Evolutionary conservation across 352 stramenopile species (phyloP).

Genomic region (Salisapilia sapeloensis): DNA sequence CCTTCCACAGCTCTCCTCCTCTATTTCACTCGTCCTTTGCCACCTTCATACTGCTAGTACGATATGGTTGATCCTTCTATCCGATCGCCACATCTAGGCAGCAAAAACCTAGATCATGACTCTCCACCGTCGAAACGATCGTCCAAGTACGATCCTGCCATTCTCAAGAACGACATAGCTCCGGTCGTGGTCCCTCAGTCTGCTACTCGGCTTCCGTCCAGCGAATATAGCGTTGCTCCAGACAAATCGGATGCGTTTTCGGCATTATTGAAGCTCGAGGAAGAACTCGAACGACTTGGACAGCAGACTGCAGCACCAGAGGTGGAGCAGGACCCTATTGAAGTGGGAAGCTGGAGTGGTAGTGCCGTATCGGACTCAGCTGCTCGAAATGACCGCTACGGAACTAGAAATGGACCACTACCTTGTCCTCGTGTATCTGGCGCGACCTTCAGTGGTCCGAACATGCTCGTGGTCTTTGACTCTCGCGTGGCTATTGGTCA

Average conservation of each 20-base stretch:
- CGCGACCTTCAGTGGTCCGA: conserved; percentile 67
- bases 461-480: conserved; percentile 75
- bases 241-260: conserved; percentile 24
- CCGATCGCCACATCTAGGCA: no score
- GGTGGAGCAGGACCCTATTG: conserved; percentile 7
- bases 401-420: conserved; percentile 11
- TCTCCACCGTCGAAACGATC: conserved; percentile 7
- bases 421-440: conserved; percentile 67
- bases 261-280: conserved; percentile 41
- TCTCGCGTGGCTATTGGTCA: conserved; percentile 67
- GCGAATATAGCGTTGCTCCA: conserved; percentile 44
- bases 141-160: conserved; percentile 49
- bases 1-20: no score
- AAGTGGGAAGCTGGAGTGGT: conserved; percentile 1
- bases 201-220: conserved; percentile 28
- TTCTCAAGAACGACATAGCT: conserved; percentile 57
- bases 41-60: no score
- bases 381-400: background rate
- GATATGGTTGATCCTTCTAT: no score
- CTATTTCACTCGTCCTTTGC: no score
- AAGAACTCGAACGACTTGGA: conserved; percentile 22
- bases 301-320: background rate
- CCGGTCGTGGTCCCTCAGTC: conserved; percentile 47
- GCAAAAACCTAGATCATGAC: no score
- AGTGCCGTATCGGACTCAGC: background rate